Base-by-base conservation (phyloP, 306 rosid genomes). In the Dryas drummondii region DNA sequence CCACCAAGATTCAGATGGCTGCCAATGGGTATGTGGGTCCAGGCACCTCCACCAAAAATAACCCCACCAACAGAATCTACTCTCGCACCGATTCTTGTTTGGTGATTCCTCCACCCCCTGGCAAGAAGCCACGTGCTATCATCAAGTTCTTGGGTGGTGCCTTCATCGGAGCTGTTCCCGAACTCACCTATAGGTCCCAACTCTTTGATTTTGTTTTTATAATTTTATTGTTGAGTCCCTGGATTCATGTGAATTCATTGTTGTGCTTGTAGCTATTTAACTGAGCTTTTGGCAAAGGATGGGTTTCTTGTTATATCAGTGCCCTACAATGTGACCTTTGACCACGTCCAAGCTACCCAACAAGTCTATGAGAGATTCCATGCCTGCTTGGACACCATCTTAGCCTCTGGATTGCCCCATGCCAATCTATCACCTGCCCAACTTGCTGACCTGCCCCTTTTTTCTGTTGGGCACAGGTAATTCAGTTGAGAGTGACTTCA, bases 71-170 rank as follows among this genome's bases (percentile, higher is more conserved):
- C 64, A 86, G 84, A 80, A 76, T 15, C 59, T 88, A 84, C 85
- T 78, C 75, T 61, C 76, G 79, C 50, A 50, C 79, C 55, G 90
- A 83, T 5, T 87, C 97, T 72, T 94, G 99, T 81, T 55, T 90
- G 64, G 91, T 91, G 27, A 71, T 90, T n/a, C 91, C 97, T 71
- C 78, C 84, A 5, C 78, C 86, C 5, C 62, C 9, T 8, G 91
- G 87, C 41, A 81, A 60, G 72, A 82, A 72, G 80, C 97, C 97
- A 57, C 88, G 92, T 4, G 99, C 99, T 32, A 84, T 94, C 76
- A 78, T 94, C 91, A 86, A 94, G 72, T 94, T 94, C 87, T 63
- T 94, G 53, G 99, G 97, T 19, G 99, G 99, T 68, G 99, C 97
- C 46, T 92, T 94, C 81, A 79, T 94, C 71, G 99, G 99, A 68